phyloP scores from a whole-genome alignment of 768 basidiomycete genomes.

The Agaricus subrufescens region DNA sequence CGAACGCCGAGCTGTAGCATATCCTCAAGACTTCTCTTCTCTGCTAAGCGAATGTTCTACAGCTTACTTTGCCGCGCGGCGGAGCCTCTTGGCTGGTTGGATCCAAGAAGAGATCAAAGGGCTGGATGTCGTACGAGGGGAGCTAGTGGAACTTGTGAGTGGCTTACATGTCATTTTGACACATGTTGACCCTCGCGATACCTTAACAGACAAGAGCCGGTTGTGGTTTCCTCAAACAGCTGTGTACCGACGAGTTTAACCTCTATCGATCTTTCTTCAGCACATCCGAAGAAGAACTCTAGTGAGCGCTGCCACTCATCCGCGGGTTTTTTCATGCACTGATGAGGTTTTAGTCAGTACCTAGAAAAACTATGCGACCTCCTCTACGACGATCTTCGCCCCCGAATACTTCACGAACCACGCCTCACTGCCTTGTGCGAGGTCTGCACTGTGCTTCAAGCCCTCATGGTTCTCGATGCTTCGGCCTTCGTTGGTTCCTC shows the following conservation, averaged over 20 bases:
- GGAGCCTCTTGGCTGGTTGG: slow-evolving; percentile 63
- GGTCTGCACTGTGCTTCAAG: slow-evolving; percentile 94
- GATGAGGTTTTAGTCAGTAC: slow-evolving; percentile 54
- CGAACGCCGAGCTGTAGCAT: slow-evolving; percentile 67
- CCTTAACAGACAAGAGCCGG: slow-evolving; percentile 74
- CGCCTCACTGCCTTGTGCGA: slow-evolving; percentile 85
- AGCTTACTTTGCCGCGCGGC: slow-evolving; percentile 77
- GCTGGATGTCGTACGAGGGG: slow-evolving; percentile 72
- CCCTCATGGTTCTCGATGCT: slow-evolving; percentile 91
- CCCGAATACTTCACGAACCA: slow-evolving; percentile 89
- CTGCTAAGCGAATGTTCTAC: slow-evolving; percentile 83
- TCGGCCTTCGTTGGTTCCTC: slow-evolving; percentile 23
- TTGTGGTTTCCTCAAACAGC: slow-evolving; percentile 87
- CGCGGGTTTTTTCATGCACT: background rate
- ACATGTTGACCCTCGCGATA: background rate
- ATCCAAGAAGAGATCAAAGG: slow-evolving; percentile 79
- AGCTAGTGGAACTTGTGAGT: slow-evolving; percentile 82
- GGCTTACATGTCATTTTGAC: background rate
- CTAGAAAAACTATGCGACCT: slow-evolving; percentile 90
- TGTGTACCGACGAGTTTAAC: slow-evolving; percentile 87
- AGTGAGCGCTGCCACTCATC: slow-evolving; percentile 28
- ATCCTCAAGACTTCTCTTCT: slow-evolving; percentile 81
- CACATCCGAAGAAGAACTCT: slow-evolving; percentile 67
- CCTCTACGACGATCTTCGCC: slow-evolving; percentile 93
- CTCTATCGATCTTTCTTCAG: slow-evolving; percentile 85